Evolutionary conservation across 2,329 filamentous ascomycete genomes (phyloP), one percentile per base, ranked within the genome.

Genomic region (Calonectria leucothoes): DNA sequence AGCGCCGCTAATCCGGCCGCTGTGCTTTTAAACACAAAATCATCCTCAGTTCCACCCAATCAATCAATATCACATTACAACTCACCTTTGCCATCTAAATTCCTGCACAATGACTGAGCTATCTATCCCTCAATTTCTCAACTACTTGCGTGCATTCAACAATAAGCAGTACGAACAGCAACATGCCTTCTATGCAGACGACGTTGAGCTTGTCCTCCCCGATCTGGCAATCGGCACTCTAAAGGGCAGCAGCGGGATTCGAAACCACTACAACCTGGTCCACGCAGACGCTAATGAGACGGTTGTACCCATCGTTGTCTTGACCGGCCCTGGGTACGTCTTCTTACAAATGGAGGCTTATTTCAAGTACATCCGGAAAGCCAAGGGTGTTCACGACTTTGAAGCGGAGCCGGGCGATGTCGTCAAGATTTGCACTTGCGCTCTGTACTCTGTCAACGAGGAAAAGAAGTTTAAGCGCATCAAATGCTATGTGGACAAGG

Each of bases 351-450:
- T 71, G 69, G 63, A 59, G 37, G 23, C 49, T 3, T 71, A 71
- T 49, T 71, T 71, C 23, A 27, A 37, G 42, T 71, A 71, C 35
- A 29, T 37, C 14, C 49, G 55, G 27, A 49, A 71, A 17, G 61
- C 35, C 6, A 71, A 66, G 23, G 29, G 39, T 17, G 35, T 75
- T 59, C 64, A 66, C 74, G 68, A 74, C 35, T 64, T 72, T 31
- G 31, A 74, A 51, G 37, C 69, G 15, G 33, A 63, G 59, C 11
- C 35, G 11, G 64, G 64, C 25, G 69, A 71, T 17, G n/a, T 71
- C 33, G 33, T 71, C 52, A 67, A 67, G 33, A 71, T 71, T 52
- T 51, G 27, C 25, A 51, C 27, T 5, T 66, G 63, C 4, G 51
- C 69, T 3, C 31, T 67, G 6, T 63, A 66, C 23, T 12, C 35